These are phyloP conservation scores for Chenopodium quinoa DNA, from an alignment of 148 eudicot genomes.

Conservation along the genomic window DNA sequence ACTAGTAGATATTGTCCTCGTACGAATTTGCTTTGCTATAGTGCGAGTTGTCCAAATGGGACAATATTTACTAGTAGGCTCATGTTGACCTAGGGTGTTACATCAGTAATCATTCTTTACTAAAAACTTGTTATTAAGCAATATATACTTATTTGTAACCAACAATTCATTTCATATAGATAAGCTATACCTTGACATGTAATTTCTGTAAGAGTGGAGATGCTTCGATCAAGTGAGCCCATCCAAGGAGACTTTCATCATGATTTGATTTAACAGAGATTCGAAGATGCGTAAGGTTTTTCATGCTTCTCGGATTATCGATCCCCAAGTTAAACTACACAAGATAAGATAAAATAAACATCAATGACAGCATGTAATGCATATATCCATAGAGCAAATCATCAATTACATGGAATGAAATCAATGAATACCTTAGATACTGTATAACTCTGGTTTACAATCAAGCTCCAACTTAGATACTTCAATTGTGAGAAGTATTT, in stretches of 20 bases:
- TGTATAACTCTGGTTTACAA: neutral
- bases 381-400: neutral
- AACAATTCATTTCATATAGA: neutral
- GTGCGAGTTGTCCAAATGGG: too few species aligned
- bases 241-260: neutral
- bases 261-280: neutral
- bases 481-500: neutral
- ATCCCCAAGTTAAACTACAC: conserved; percentile 7
- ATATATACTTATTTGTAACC: too few species aligned
- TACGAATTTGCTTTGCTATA: too few species aligned
- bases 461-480: conserved; percentile 4
- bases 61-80: too few species aligned
- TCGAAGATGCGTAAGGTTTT: conserved; percentile 1
- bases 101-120: too few species aligned
- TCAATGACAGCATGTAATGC: neutral
- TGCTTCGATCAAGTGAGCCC: conserved; percentile 4
- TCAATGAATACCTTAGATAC: too few species aligned
- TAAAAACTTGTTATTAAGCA: too few species aligned
- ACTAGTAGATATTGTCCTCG: too few species aligned
- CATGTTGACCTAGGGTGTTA: too few species aligned
- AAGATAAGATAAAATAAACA: neutral
- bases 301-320: neutral
- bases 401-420: neutral
- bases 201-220: neutral
- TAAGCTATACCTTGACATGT: neutral